Percentiles rank a stretch among this genome's conserved stretches.
Conservation (phyloP, 192 early-diverging fungal genomes). For the Podila epigama region DNA sequence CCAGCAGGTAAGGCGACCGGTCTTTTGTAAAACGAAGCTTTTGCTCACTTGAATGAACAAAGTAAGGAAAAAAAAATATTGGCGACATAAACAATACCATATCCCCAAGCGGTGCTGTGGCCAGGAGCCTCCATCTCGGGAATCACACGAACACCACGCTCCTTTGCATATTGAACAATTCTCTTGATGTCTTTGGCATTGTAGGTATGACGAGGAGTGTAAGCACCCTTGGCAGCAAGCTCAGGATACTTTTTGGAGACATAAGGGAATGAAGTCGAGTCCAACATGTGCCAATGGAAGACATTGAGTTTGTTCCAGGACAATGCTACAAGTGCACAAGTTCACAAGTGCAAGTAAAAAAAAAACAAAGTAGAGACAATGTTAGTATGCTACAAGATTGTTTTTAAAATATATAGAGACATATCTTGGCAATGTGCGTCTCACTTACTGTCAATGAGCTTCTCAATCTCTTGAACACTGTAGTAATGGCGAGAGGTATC, state of each 20-base stretch:
- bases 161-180: slow-evolving; percentile 58
- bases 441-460: slow-evolving; percentile 35
- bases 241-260: slow-evolving; percentile 32
- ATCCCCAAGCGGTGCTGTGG: slow-evolving; percentile 52
- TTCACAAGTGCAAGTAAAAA: no score
- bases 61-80: background rate
- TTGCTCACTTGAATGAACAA: background rate
- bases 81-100: no score
- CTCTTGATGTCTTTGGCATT: slow-evolving; percentile 48
- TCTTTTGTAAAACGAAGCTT: background rate
- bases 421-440: background rate
- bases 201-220: slow-evolving; percentile 51
- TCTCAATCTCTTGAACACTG: slow-evolving; percentile 18
- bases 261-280: slow-evolving; percentile 43
- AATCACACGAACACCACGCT: slow-evolving; percentile 62
- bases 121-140: slow-evolving; percentile 68
- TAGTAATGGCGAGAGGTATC: slow-evolving; percentile 49
- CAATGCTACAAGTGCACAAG: slow-evolving; percentile 9
- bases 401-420: no score
- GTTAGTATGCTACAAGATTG: no score
- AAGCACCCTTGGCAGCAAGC: slow-evolving; percentile 46
- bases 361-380: no score
- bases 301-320: slow-evolving; percentile 50
- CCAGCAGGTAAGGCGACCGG: no score
- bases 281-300: slow-evolving; percentile 46